A percentile compares a stretch with the other conserved stretches of the same genome.
phyloP scores from a whole-genome alignment of 805 yeast species.

The Naumovozyma dairenensis region DNA sequence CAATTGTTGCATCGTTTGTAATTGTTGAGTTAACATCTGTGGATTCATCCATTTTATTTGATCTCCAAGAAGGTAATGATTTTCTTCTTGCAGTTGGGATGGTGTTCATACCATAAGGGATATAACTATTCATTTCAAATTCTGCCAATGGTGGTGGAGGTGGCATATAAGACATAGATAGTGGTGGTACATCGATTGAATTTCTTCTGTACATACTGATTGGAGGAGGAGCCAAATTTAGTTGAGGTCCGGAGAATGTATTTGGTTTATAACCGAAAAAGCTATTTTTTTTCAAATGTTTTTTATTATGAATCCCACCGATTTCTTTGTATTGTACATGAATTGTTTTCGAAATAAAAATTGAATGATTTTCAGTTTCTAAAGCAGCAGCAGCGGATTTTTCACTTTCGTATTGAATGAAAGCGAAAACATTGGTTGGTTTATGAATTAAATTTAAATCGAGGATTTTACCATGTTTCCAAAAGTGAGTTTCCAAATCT shows the following conservation, averaged over 20 bases:
- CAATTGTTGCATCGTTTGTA: slow-evolving; percentile 15
- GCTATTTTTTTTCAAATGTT: slow-evolving; percentile 14
- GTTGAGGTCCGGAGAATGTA: slow-evolving; percentile 26
- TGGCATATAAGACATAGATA: slow-evolving; percentile 7
- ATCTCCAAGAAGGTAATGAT: slow-evolving; percentile 10
- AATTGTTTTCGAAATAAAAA: slow-evolving; percentile 62
- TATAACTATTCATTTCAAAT: slow-evolving; percentile 13
- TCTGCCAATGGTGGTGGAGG: slow-evolving; percentile 10
- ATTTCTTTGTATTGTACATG: slow-evolving; percentile 78
- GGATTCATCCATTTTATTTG: background rate
- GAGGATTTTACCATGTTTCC: slow-evolving; percentile 54
- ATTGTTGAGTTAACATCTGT: background rate
- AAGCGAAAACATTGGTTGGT: slow-evolving; percentile 54
- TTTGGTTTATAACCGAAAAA: slow-evolving; percentile 16
- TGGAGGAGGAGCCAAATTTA: slow-evolving; percentile 74
- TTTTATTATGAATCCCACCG: slow-evolving; percentile 21
- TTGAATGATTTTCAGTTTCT: slow-evolving; percentile 74
- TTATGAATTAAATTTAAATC: slow-evolving; percentile 47
- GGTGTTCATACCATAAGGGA: slow-evolving; percentile 12
- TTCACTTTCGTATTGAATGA: slow-evolving; percentile 54
- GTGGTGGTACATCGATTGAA: slow-evolving; percentile 11
- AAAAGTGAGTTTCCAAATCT: slow-evolving; percentile 48
- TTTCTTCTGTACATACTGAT: slow-evolving; percentile 47
- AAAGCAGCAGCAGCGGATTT: slow-evolving; percentile 80
- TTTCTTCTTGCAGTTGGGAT: slow-evolving; percentile 13